These are phyloP conservation scores for Colletotrichum ledebouriae DNA, from an alignment of 2,329 filamentous ascomycete species.

Conservation along the genomic window DNA sequence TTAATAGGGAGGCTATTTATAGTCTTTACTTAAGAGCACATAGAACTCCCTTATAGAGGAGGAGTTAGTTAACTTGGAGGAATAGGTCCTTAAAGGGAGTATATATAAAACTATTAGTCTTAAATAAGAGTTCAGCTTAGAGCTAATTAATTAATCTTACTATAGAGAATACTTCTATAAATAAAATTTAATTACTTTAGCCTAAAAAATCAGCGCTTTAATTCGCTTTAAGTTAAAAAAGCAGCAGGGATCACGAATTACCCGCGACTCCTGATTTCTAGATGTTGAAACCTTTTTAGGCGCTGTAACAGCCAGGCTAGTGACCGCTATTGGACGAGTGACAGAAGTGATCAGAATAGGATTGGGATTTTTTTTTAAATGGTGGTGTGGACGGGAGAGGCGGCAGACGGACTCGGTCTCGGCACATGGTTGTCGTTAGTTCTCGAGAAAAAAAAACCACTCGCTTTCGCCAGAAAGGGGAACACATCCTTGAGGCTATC, in stretches of 20 bases:
- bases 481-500: slow-evolving; percentile 28
- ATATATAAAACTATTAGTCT: too few relatives aligned
- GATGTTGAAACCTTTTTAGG: slow-evolving; percentile 17
- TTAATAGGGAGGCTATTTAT: not conserved
- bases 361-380: not conserved
- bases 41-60: not conserved
- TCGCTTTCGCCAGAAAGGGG: slow-evolving; percentile 19
- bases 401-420: slow-evolving; percentile 18
- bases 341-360: not conserved
- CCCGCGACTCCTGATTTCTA: too few relatives aligned
- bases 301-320: slow-evolving; percentile 30
- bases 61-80: too few relatives aligned
- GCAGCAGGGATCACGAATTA: too few relatives aligned
- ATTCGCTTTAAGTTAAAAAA: too few relatives aligned
- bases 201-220: too few relatives aligned
- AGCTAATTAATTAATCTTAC: too few relatives aligned
- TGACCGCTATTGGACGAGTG: slow-evolving; percentile 29
- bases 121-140: too few relatives aligned
- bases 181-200: too few relatives aligned
- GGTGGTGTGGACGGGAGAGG: slow-evolving; percentile 24
- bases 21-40: not conserved
- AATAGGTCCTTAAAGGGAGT: too few relatives aligned
- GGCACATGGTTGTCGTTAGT: slow-evolving; percentile 14
- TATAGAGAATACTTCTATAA: too few relatives aligned
- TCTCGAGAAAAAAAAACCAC: not conserved